Percentiles rank a stretch among this genome's conserved stretches.
Conservation (phyloP, 768 basidiomycete genomes). For the Leccinum variicolor region DNA sequence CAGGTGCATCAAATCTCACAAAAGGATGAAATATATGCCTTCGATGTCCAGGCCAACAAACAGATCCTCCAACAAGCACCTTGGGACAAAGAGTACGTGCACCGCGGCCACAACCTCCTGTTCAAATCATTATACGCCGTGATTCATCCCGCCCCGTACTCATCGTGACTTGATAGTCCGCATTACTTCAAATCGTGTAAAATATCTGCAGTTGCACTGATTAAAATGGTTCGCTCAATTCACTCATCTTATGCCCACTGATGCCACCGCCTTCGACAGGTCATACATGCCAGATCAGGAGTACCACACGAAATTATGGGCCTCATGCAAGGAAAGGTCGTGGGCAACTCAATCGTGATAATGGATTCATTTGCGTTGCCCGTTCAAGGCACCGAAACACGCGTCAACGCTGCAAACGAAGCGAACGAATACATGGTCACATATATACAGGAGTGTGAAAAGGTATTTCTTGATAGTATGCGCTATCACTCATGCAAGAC, state of each 20-base stretch:
- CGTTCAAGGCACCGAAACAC: slow-evolving; percentile 96
- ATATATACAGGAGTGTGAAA: slow-evolving; percentile 77
- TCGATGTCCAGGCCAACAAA: slow-evolving; percentile 65
- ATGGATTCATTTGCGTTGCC: slow-evolving; percentile 98
- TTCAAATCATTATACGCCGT: not conserved
- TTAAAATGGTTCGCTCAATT: slow-evolving; percentile 75
- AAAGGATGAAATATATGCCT: slow-evolving; percentile 79
- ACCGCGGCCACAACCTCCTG: not conserved
- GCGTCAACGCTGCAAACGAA: slow-evolving; percentile 93
- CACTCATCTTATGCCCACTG: not conserved
- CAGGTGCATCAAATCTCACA: slow-evolving; percentile 66
- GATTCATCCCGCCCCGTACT: not conserved
- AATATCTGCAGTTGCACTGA: slow-evolving; percentile 91
- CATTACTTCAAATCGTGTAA: slow-evolving; percentile 87
- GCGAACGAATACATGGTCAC: slow-evolving; percentile 99
- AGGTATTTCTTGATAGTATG: slow-evolving; percentile 43
- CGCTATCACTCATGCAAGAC: not conserved
- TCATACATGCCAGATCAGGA: slow-evolving; percentile 96
- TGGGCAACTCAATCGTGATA: slow-evolving; percentile 74
- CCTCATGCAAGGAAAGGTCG: slow-evolving; percentile 95
- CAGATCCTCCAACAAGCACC: slow-evolving; percentile 66
- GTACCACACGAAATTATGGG: slow-evolving; percentile 99
- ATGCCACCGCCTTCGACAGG: slow-evolving; percentile 45
- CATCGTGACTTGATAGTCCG: slow-evolving; percentile 42
- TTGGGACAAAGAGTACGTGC: slow-evolving; percentile 82